Base-by-base conservation (phyloP, 306 rosid species). In the Argentina anserina region DNA sequence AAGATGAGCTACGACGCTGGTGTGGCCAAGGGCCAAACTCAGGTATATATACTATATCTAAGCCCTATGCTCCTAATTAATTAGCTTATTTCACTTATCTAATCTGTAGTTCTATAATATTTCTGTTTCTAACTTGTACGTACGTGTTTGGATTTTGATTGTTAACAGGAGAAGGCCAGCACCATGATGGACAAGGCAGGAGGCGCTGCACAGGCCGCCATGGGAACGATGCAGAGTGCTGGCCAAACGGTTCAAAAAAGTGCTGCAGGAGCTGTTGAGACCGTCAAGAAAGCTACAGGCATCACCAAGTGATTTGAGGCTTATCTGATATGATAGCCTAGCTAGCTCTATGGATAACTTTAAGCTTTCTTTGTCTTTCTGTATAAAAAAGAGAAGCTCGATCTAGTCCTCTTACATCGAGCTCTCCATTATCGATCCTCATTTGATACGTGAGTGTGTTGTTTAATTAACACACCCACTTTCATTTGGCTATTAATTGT, bases 191-290 rank as follows among this genome's bases (percentile, higher is more conserved):
- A 79, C 76, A 75, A 26, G 83, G 94, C 85, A 31, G 4, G 80
- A 73, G 75, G 74, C 78, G 84, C 70, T 29, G 87, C 90, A 31
- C 85, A 90, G 18, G 63, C 83, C 8, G 67, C 92, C 37, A 88
- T 75, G 71, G 92, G 80, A 20, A 69, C 97, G 13, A 0, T 75
- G 18, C 77, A 47, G 76, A 75, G 63, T 85, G 80, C 89, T 8
- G 93, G 96, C 39, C 71, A 80, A 39, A 86, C 78, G 29, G 5
- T 88, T 67, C 67, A 55, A 83, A 79, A 84, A 15, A 45, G 68
- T 76, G 92, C 90, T n/a, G 82, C 76, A 50, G 96, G 88, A 75
- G 92, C 90, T 13, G 84, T 69, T 41, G 92, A 89, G 1, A 85
- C 87, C 21, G 86, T 82, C 43, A 89, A 92, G 84, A 72, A 89